Base-by-base conservation (phyloP, 352 stramenopile species). In the Phytopythium delawarense region DNA sequence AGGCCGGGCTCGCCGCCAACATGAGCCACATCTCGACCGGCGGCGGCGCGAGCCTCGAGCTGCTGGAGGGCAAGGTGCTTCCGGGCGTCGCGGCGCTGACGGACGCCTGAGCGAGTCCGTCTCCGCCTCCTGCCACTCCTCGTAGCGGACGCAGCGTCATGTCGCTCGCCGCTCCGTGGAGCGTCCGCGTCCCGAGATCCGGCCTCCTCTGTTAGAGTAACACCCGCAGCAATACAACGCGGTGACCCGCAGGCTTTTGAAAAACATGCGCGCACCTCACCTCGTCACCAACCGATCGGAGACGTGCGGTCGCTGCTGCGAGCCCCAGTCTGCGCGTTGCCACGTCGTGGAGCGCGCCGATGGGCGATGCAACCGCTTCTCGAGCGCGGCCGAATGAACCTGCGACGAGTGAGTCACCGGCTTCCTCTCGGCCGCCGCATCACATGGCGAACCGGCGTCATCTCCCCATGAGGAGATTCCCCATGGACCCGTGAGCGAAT, bases 1-100 rank as follows among this genome's bases (percentile, higher is more conserved):
- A 98, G 56, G 87, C 88, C 37, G 91, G 90, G 7, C 78, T 98
- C 39, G 94, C 84, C 23, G 75, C 89, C 49, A 91, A 96, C 58
- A 97, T 99, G 76, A 98, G 89, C 71, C 96, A 99, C 72, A 98
- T 99, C 68, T 98, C 87, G 16, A 99, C 98, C 12, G 98, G 98
- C 63, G 98, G 98, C 60, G 98, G 98, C 77, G 98, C 98, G 34
- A 98, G 92, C 45, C 83, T 99, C 60, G 98, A 99, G 81, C 86
- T 99, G 52, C 78, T 99, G 25, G 98, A 99, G 70, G 98, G 98
- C 60, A 98, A 99, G 78, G 85, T 91, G 34, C 88, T 99, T 15
- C 98, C 98, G 9, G 98, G 98, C 63, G 97, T 99, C 49, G 94
- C 96, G 51, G 96, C 97, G 63, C 81, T 99, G 55, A 84, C 70